phyloP scores from a whole-genome alignment of 2,329 filamentous ascomycete genomes.

The Penicillium sp. region DNA sequence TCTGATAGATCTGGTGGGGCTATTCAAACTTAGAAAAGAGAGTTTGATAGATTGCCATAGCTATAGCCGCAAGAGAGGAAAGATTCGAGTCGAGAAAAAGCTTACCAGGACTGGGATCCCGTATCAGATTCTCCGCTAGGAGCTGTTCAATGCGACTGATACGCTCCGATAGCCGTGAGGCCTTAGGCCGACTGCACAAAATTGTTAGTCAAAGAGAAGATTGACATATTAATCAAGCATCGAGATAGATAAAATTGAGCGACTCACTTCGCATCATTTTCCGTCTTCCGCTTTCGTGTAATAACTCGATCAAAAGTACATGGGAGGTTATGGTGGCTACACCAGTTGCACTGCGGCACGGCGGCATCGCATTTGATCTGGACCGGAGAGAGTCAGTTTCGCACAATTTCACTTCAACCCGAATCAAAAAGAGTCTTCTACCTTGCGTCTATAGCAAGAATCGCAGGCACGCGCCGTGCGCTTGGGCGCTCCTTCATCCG shows the following conservation, averaged over 20 bases:
- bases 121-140: constrained; percentile 40
- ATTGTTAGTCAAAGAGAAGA: not conserved
- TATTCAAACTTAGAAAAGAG: constrained; percentile 2
- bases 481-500: constrained; percentile 34
- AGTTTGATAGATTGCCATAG: not conserved
- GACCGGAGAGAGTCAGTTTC: not conserved
- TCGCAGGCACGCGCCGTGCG: constrained; percentile 53
- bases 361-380: constrained; percentile 60
- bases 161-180: constrained; percentile 44
- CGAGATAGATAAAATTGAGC: not conserved
- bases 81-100: not conserved
- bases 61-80: not conserved
- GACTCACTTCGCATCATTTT: constrained; percentile 32
- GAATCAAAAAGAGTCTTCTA: constrained; percentile 24
- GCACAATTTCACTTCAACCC: too few species aligned
- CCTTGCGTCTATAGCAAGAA: constrained; percentile 58
- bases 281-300: constrained; percentile 38
- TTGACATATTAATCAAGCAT: not conserved
- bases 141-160: constrained; percentile 51
- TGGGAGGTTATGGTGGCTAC: constrained; percentile 54
- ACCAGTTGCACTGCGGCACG: constrained; percentile 58
- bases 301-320: constrained; percentile 54
- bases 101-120: constrained; percentile 31
- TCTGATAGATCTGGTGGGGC: constrained; percentile 17
- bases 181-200: constrained; percentile 30